Conservation (phyloP, 768 basidiomycete genomes). For the Omphalotus guepiniiformis region DNA sequence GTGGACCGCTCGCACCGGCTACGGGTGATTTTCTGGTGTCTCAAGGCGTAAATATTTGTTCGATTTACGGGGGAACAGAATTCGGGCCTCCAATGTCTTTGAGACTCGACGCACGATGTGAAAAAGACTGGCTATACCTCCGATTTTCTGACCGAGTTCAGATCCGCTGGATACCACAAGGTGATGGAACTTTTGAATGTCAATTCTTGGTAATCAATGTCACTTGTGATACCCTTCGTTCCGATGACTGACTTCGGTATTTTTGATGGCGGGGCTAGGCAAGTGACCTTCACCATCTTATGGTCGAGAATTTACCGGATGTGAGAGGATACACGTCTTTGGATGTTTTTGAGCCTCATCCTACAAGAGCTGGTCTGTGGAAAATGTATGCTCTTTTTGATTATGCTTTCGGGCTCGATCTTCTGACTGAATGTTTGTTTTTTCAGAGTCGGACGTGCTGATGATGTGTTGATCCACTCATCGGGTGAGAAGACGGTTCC, state of each 20-base stretch:
- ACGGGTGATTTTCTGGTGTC: neutral
- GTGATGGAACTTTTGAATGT: slow-evolving; percentile 6
- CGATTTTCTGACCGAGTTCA: slow-evolving; percentile 22
- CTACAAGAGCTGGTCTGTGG: slow-evolving; percentile 34
- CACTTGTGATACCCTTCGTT: neutral
- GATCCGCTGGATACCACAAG: slow-evolving; percentile 18
- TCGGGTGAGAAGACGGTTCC: slow-evolving; percentile 31
- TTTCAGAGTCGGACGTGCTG: slow-evolving; percentile 25
- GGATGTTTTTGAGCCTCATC: slow-evolving; percentile 42
- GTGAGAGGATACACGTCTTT: slow-evolving; percentile 36
- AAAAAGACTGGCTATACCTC: slow-evolving; percentile 29
- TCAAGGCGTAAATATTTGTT: neutral
- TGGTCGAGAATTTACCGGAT: slow-evolving; percentile 27
- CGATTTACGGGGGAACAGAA: slow-evolving; percentile 24
- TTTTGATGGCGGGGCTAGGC: slow-evolving; percentile 11
- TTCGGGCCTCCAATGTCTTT: slow-evolving; percentile 18
- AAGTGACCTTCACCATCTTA: slow-evolving; percentile 18
- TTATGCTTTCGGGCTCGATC: neutral
- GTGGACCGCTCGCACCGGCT: neutral
- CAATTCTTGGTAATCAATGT: slow-evolving; percentile 7
- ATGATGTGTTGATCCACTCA: slow-evolving; percentile 28
- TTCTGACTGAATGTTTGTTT: neutral
- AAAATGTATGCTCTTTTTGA: slow-evolving; percentile 30
- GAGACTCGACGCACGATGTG: slow-evolving; percentile 14
- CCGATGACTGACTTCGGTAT: neutral